These are phyloP conservation scores for Yarrowia galli DNA, from an alignment of 1,139 yeast species.

Conservation along the genomic window DNA sequence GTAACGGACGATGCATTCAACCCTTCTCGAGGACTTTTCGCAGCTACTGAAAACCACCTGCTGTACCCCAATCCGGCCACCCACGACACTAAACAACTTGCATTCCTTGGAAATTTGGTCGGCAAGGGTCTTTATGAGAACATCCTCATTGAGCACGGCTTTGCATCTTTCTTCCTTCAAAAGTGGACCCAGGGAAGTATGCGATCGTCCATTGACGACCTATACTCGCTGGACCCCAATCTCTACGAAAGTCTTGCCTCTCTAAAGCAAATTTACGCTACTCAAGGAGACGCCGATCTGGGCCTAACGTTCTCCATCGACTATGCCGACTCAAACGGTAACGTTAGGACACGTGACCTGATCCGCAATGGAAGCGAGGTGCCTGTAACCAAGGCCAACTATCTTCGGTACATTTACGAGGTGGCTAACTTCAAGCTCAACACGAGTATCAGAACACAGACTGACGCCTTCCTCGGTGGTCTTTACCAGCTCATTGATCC, in stretches of 20 bases:
- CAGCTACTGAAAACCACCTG: constrained; percentile 63
- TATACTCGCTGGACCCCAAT: constrained; percentile 72
- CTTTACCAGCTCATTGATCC: constrained; percentile 70
- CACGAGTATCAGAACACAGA: constrained; percentile 63
- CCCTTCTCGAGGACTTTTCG: constrained; percentile 55
- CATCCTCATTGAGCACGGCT: constrained; percentile 78
- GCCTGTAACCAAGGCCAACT: constrained; percentile 66
- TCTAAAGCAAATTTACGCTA: constrained; percentile 60
- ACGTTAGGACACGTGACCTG: constrained; percentile 60
- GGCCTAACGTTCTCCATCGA: constrained; percentile 72
- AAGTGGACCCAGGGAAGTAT: constrained; percentile 61
- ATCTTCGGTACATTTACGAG: constrained; percentile 76
- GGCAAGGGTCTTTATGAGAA: constrained; percentile 93
- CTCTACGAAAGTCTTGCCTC: constrained; percentile 71
- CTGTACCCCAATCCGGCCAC: constrained; percentile 77
- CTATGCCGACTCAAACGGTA: constrained; percentile 53
- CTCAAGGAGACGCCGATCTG: constrained; percentile 63
- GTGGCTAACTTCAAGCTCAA: constrained; percentile 83
- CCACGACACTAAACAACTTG: constrained; percentile 51
- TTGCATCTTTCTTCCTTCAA: constrained; percentile 85
- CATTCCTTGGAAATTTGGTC: constrained; percentile 76
- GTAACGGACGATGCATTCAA: constrained; percentile 74
- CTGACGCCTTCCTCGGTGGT: constrained; percentile 73
- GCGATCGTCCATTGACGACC: constrained; percentile 77
- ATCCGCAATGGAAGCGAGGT: constrained; percentile 64